phyloP scores from a whole-genome alignment of 495 filamentous ascomycete species.

The Acidomyces sp. region DNA sequence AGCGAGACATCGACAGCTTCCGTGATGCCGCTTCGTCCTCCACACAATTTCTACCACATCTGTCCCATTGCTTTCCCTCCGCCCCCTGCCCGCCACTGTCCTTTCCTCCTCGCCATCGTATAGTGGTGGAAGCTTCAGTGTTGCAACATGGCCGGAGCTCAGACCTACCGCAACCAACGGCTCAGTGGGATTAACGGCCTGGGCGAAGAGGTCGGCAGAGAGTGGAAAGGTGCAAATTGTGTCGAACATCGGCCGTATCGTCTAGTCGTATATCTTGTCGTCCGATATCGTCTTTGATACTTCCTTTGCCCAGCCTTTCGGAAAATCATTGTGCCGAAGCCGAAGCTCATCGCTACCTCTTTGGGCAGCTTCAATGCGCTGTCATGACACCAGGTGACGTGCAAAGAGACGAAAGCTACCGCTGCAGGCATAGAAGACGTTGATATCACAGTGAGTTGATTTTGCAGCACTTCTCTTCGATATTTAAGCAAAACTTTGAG shows the following conservation, averaged over 20 bases:
- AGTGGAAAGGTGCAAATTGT: slow-evolving; percentile 82
- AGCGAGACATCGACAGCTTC: slow-evolving; percentile 66
- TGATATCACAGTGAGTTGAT: too few relatives aligned
- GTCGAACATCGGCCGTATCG: slow-evolving; percentile 53
- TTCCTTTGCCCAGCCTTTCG: too few relatives aligned
- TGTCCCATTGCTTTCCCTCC: slow-evolving; percentile 45
- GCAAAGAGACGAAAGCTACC: too few relatives aligned
- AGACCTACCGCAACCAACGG: slow-evolving; percentile 79
- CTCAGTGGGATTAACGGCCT: slow-evolving; percentile 70
- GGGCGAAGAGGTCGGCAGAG: slow-evolving; percentile 73
- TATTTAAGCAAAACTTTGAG: too few relatives aligned
- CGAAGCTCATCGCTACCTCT: too few relatives aligned
- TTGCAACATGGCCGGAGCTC: slow-evolving; percentile 72
- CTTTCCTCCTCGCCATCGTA: slow-evolving; percentile 35
- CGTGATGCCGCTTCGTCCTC: slow-evolving; percentile 81
- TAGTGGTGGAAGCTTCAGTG: slow-evolving; percentile 57
- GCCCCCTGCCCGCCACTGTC: background rate
- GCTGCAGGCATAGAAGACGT: too few relatives aligned
- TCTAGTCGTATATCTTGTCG: too few relatives aligned
- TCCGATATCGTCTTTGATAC: too few relatives aligned
- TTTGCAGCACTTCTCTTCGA: too few relatives aligned
- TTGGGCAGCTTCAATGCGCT: too few relatives aligned
- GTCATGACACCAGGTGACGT: too few relatives aligned
- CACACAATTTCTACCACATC: slow-evolving; percentile 71
- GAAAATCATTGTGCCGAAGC: too few relatives aligned